These are phyloP conservation scores for Ceratobasidium sp. DNA, from an alignment of 1,284 basidiomycete genomes.

Conservation along the genomic window DNA sequence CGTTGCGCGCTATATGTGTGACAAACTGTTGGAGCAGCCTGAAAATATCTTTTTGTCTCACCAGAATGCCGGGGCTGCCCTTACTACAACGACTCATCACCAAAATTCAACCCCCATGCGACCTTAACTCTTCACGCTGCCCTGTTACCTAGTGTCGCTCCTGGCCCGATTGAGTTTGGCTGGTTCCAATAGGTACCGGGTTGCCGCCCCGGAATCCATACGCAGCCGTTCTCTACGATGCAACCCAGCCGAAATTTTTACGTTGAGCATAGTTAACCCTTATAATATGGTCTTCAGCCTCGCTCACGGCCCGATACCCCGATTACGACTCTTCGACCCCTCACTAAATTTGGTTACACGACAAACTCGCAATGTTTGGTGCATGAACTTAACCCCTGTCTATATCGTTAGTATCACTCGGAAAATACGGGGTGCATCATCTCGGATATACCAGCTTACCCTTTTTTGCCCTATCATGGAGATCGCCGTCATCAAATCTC, in stretches of 20 bases:
- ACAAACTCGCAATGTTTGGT: neutral
- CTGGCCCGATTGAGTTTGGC: no score
- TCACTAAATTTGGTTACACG: neutral
- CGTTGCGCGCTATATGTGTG: no score
- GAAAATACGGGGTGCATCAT: neutral
- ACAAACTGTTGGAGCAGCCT: no score
- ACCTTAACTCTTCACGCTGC: no score
- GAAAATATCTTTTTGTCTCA: no score
- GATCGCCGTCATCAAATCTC: conserved; percentile 4
- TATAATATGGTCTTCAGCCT: neutral
- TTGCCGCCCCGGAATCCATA: no score
- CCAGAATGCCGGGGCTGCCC: no score
- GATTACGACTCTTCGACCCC: neutral
- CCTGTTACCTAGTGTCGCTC: no score
- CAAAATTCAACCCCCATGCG: no score
- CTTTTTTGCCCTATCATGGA: neutral
- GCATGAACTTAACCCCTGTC: neutral
- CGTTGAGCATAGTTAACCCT: neutral
- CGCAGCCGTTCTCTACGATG: no score
- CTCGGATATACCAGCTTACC: neutral
- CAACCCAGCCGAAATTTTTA: neutral
- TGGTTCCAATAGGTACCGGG: no score
- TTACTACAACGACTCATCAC: no score
- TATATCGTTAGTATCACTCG: neutral
- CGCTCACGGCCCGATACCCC: neutral